Evolutionary conservation across 805 yeast genomes (phyloP), one percentile per base, ranked within the genome.

Genomic region (Candida andamanensis): DNA sequence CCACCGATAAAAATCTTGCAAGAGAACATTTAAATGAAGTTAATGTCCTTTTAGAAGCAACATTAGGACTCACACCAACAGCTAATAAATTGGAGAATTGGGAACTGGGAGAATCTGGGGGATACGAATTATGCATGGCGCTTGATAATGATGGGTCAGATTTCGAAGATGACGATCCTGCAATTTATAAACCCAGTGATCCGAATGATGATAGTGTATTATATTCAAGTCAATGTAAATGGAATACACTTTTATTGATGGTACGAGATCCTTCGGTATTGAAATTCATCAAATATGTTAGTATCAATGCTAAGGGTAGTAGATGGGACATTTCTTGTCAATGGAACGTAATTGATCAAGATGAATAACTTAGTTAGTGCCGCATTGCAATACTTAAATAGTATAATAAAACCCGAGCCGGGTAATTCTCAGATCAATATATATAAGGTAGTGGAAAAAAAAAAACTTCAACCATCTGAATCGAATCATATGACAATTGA

Each of bases 41-140:
- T 35, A 62, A 63, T 27, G 63, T 69, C 2, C 58, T 75, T 26
- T 54, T 90, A 13, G 97, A 90, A 49, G 92, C 87, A 3, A 84
- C 95, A 0, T 57, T 90, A 35, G 76, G 79, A 34, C 54, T 92
- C 27, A 90, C 97, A 0, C 95, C 96, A 1, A 63, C 66, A 3
- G 70, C 70, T 4, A 38, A 39, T 5, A 52, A 51, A 28, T 71
- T 82, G 2, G 60, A 63, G 36, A 85, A 85, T 24, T 90, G 97
- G 96, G 85, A 77, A 29, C 66, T 74, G 20, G 95, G 95, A n/a
- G 95, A 85, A 47, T 61, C 69, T 29, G 99, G 99, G 22, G 99
- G 97, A 2, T 92, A 94, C 58, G 97, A 92, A 50, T 63, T 94
- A 32, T 80, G 90, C 49, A 85, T 92, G 95, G 64, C 70, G n/a